phyloP scores from a whole-genome alignment of 805 yeast genomes.

The Komagataella populi region DNA sequence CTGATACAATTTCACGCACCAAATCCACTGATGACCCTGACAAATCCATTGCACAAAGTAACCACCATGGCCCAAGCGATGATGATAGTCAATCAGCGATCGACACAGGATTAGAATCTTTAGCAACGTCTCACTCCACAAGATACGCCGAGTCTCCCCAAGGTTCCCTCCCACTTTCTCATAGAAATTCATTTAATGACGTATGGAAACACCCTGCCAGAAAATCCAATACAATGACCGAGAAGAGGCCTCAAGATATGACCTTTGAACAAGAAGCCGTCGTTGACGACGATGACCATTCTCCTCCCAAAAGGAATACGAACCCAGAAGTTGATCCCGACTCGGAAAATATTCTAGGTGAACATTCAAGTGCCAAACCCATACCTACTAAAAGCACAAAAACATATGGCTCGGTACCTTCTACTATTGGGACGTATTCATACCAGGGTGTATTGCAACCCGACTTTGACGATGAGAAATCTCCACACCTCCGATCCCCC shows the following conservation, averaged over 20 bases:
- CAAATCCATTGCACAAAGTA: neutral
- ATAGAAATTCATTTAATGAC: neutral
- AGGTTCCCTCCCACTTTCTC: neutral
- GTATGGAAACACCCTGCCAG: neutral
- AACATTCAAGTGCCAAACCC: constrained; percentile 6
- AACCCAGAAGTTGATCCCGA: constrained; percentile 2
- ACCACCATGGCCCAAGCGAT: neutral
- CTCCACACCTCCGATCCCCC: neutral
- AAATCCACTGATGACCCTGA: constrained; percentile 6
- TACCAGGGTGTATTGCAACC: constrained; percentile 12
- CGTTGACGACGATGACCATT: constrained; percentile 5
- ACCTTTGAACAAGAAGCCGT: constrained; percentile 2
- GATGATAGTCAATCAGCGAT: constrained; percentile 10
- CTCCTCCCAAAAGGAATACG: neutral
- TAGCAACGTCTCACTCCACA: neutral
- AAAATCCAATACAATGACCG: constrained; percentile 4
- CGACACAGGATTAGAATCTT: constrained; percentile 7
- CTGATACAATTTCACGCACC: constrained; percentile 1
- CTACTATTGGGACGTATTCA: neutral
- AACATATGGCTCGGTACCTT: neutral
- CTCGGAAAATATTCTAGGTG: constrained; percentile 2
- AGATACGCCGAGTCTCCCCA: neutral
- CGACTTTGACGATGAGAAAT: constrained; percentile 20
- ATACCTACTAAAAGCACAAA: neutral
- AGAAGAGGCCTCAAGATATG: neutral